Percentiles rank a stretch among this genome's conserved stretches.
phyloP scores from a whole-genome alignment of 2,329 filamentous ascomycete species.

The Aureobasidium sp. region DNA sequence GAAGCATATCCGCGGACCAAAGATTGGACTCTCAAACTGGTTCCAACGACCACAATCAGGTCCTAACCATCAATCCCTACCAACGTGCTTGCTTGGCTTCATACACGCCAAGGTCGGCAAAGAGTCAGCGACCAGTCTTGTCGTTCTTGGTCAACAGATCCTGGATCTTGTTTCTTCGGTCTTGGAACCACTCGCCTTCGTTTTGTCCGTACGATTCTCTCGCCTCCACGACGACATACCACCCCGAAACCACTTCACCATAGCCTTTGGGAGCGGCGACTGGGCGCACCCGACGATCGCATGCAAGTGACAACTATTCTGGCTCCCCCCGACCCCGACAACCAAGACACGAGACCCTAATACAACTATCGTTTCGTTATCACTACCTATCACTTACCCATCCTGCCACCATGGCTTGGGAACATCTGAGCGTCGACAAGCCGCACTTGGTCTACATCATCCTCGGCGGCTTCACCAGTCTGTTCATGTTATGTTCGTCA shows the following conservation, averaged over 20 bases:
- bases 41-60: neutral
- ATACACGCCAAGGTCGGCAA: constrained; percentile 3
- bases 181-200: neutral
- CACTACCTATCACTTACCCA: neutral
- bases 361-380: neutral
- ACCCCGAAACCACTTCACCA: neutral
- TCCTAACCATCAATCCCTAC: neutral
- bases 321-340: neutral
- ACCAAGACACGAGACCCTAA: constrained; percentile 2
- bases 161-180: neutral
- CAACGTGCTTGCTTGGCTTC: constrained; percentile 7
- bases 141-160: constrained; percentile 2
- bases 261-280: constrained; percentile 34
- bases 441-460: constrained; percentile 98
- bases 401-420: constrained; percentile 58
- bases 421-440: constrained; percentile 76
- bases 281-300: constrained; percentile 39
- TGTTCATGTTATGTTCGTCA: constrained; percentile 98
- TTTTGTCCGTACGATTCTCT: neutral
- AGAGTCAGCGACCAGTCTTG: constrained; percentile 10
- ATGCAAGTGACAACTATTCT: constrained; percentile 28
- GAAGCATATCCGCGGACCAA: neutral
- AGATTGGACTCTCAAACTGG: neutral
- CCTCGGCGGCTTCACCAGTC: constrained; percentile 88
- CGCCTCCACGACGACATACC: neutral